Evolutionary conservation across 179 eudicot genomes (phyloP), one percentile per base, ranked within the genome.

Genomic region (Dionaea muscipula): DNA sequence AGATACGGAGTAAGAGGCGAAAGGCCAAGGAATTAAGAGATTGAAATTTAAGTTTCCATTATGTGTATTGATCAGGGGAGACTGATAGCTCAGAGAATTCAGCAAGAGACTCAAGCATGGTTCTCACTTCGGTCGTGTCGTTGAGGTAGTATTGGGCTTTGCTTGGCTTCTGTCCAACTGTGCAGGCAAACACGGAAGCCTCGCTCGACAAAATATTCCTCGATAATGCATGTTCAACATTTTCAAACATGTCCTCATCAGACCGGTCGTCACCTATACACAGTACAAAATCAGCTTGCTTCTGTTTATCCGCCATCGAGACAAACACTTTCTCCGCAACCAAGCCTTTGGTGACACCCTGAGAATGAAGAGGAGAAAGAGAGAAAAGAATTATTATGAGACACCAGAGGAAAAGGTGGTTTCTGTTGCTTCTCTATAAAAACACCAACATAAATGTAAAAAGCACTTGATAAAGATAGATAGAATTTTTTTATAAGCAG

Each of bases 221-320:
- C 18, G 83, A 67, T 35, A 67, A 53, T 28, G 85, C 83, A 72
- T 28, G 67, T 26, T 81, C 83, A 44, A 88, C 78, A 18, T 73
- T 69, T 67, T 82, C 90, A 68, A 88, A 85, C 96, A 88, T 88
- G 69, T 88, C 96, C 73, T 88, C 94, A 27, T 85, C 90, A 25
- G 96, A 88, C 69, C 90, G 70, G 49, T 84, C 90, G 25, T 87
- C 94, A 7, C 94, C 96, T 28, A 88, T 85, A 56, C 94, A 88
- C 44, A 86, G 74, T 55, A 86, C 89, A 27, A 86, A 86, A 75
- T 84, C 95, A 47, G 89, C 88, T 27, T 58, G 73, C 59, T 71
- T 73, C 54, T 84, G 84, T 3, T 67, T 79, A 62, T 72, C 84
- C n/a, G 68, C 70, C 82, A 83, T 76, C 22, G 85, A 68, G 47